Base-by-base conservation (phyloP, 169 alveolate species). In the Plasmodium fragile region DNA sequence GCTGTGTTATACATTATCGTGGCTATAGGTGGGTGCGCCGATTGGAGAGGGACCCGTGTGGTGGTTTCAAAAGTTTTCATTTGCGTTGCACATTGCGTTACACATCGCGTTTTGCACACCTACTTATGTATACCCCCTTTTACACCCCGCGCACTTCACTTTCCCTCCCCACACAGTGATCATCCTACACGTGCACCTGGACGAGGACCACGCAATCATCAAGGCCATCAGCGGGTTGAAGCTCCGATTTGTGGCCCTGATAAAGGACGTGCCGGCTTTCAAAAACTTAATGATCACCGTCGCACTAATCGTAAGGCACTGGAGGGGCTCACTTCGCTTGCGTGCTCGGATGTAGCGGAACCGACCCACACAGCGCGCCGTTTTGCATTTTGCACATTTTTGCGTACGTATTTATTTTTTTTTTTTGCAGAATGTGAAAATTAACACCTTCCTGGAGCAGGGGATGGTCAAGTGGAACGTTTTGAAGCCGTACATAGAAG, bases 181-280 rank as follows among this genome's bases (percentile, higher is more conserved):
- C 41, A 59, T 87, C n/a, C 53, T 87, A 32, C 93, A 87, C 73
- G 49, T 78, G 30, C 82, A 75, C 83, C 32, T 87, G 69, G 81
- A 78, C n/a, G 89, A 87, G 80, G 93, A 87, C 49, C 93, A 87
- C 45, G 34, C 81, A 55, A 79, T 87, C 28, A 87, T 87, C 65
- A 87, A 87, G 70, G 70, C 81, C 70, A 87, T 87, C 59, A 87
- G 73, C 77, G n/a, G 49, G 18, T 10, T 87, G 52, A 87, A 87
- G 49, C 81, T 87, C 43, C 69, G 70, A 52, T 78, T 77, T 87
- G 90, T 87, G 43, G 69, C 43, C 71, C 45, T 87, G 52, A 77
- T 87, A 77, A 87, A 87, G 32, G 81, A 70, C 18, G 22, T 87
- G 16, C 90, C 93, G 28, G 71, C 81, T 25, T 77, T 78, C 71